Evolutionary conservation across 306 rosid genomes (phyloP).

Genomic region (Cucurbita argyrosperma): DNA sequence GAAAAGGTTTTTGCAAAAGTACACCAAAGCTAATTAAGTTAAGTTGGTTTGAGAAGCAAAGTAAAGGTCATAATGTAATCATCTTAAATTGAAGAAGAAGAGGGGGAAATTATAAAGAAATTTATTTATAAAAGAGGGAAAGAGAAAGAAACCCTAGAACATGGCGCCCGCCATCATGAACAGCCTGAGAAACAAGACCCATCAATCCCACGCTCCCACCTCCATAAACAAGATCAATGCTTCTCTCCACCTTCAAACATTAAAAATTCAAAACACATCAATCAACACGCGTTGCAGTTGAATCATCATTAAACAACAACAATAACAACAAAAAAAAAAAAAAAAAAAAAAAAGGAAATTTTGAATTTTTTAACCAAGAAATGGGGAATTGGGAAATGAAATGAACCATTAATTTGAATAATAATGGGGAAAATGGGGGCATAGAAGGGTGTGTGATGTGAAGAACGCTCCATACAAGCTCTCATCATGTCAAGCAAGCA

Average conservation of each 20-base stretch:
- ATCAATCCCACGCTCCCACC: conserved; percentile 99
- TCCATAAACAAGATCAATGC: conserved; percentile 96
- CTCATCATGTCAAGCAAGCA: conserved; percentile 62
- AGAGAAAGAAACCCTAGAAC: conserved; percentile 74
- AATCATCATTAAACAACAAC: background rate
- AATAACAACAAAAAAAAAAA: background rate
- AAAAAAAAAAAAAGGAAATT: background rate
- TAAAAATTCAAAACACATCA: conserved; percentile 20
- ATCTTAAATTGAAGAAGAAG: too few relatives aligned
- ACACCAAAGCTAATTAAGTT: background rate
- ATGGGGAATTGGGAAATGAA: background rate
- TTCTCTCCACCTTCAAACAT: conserved; percentile 75
- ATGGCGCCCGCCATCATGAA: conserved; percentile 99
- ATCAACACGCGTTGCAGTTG: conserved; percentile 32
- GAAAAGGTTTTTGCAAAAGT: background rate
- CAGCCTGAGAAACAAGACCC: conserved; percentile 99
- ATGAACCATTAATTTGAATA: background rate
- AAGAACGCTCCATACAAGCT: conserved; percentile 26
- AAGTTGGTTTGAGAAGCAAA: background rate
- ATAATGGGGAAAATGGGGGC: conserved; percentile 10
- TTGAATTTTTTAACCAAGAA: background rate
- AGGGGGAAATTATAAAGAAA: background rate
- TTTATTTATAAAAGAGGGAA: conserved; percentile 1
- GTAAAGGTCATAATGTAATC: background rate
- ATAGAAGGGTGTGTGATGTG: conserved; percentile 28